A percentile compares a stretch with the other conserved stretches of the same genome.
Conservation (phyloP, 179 eudicot species). For the Silene noctiflora region DNA sequence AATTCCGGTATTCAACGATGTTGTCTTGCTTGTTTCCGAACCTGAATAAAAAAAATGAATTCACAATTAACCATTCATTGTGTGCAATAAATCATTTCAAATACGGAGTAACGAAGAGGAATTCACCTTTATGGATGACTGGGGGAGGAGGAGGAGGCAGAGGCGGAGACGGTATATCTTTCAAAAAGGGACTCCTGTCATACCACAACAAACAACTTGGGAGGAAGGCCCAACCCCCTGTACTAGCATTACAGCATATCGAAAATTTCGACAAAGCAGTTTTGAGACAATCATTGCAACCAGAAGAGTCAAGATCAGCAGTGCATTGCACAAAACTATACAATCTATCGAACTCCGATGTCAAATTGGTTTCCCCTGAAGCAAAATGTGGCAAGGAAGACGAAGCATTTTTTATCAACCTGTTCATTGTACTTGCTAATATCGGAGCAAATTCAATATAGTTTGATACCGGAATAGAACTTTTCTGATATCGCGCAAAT, state of each 20-base stretch:
- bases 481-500: background rate
- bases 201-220: slow-evolving; percentile 25
- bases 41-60: background rate
- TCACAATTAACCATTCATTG: too few relatives aligned
- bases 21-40: background rate
- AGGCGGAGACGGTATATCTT: background rate
- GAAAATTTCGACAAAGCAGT: background rate
- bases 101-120: background rate
- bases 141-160: background rate
- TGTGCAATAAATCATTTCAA: background rate
- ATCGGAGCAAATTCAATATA: background rate
- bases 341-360: background rate
- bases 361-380: slow-evolving; percentile 7
- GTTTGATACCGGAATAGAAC: background rate
- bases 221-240: background rate
- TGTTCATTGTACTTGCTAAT: slow-evolving; percentile 1
- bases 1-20: background rate
- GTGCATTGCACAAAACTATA: slow-evolving; percentile 25
- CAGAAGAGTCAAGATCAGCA: background rate
- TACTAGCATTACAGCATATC: background rate
- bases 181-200: slow-evolving; percentile 5
- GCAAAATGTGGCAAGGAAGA: slow-evolving; percentile 7
- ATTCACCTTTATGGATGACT: background rate
- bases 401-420: slow-evolving; percentile 15
- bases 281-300: slow-evolving; percentile 14